These are phyloP conservation scores for Cordyceps pruinosa DNA, from an alignment of 2,329 filamentous ascomycete genomes.

Conservation along the genomic window DNA sequence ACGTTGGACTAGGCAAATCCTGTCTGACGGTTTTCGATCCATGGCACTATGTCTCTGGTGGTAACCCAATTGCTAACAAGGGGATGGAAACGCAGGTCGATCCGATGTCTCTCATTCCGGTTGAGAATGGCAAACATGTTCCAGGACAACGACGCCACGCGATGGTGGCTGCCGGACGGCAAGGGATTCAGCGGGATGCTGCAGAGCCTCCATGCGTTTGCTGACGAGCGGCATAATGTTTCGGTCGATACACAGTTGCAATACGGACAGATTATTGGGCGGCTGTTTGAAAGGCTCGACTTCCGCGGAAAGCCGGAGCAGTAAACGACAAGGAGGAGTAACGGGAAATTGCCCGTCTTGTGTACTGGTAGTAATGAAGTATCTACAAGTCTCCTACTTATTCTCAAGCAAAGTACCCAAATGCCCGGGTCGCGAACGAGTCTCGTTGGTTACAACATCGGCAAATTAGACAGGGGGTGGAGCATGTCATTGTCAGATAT, in stretches of 20 bases:
- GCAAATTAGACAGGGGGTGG: no score
- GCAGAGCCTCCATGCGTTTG: conserved; percentile 70
- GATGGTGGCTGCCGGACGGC: conserved; percentile 87
- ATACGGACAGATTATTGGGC: conserved; percentile 66
- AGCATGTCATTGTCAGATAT: no score
- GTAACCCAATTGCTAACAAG: not conserved
- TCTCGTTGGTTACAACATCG: no score
- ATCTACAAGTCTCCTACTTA: no score
- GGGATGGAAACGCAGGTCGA: conserved; percentile 54
- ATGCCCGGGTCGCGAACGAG: no score
- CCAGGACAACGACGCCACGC: conserved; percentile 59
- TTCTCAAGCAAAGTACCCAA: no score
- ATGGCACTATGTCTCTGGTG: not conserved
- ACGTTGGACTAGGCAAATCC: not conserved
- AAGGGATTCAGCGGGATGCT: conserved; percentile 69
- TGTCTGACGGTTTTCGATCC: not conserved
- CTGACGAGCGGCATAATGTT: conserved; percentile 64
- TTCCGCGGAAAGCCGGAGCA: conserved; percentile 14
- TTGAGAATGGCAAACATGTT: conserved; percentile 70
- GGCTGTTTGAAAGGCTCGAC: conserved; percentile 59
- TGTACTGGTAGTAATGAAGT: no score
- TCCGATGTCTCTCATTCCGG: conserved; percentile 70
- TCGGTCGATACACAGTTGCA: conserved; percentile 52
- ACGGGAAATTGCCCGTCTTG: no score
- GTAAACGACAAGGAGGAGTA: not conserved